Evolutionary conservation across 192 early-diverging fungal genomes (phyloP), one percentile per base, ranked within the genome.

Genomic region (Umbelopsis sp.): DNA sequence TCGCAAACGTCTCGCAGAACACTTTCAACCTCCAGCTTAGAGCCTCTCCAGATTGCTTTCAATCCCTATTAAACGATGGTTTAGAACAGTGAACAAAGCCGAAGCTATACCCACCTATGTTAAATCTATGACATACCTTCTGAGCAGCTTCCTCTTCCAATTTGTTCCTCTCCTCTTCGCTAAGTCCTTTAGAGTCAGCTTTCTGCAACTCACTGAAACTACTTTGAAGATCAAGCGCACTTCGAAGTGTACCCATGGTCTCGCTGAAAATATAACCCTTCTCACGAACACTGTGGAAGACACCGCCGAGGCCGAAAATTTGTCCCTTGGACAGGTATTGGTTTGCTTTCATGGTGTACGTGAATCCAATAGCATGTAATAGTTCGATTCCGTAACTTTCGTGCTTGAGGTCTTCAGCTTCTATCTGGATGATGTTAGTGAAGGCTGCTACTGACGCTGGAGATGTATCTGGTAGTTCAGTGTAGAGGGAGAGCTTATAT

Each of bases 321-420:
- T 91, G 87, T 32, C 87, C 83, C 50, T 84, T 84, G 62, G 87
- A 87, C 34, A 91, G 79, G 73, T 91, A 92, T 77, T 98, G 96
- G 65, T 91, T 91, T 14, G 94, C 92, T 81, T 97, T 96, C 65
- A 93, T 83, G 47, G 81, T 82, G 79, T 99, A 99, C 3, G 93
- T 94, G 81, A 90, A 92, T 59, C 98, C 98, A 70, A 98, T 91
- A 6, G 93, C 91, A 77, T 97, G 94, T 62, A 99, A 79, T 17
- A 99, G 85, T 79, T 97, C 96, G 16, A 95, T 88, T 24, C 98
- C 98, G 74, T 95, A 95, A 36, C 90, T 93, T 77, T 98, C 98
- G 17, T 80, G 75, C 79, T 96, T 95, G 50, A 99, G 87, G 26
- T 88, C 87, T 52, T 97, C 93, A 3, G 95, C 94, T 76, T 99